Base-by-base conservation (phyloP, 1,284 basidiomycete species). In the Ceratobasidium sp. region DNA sequence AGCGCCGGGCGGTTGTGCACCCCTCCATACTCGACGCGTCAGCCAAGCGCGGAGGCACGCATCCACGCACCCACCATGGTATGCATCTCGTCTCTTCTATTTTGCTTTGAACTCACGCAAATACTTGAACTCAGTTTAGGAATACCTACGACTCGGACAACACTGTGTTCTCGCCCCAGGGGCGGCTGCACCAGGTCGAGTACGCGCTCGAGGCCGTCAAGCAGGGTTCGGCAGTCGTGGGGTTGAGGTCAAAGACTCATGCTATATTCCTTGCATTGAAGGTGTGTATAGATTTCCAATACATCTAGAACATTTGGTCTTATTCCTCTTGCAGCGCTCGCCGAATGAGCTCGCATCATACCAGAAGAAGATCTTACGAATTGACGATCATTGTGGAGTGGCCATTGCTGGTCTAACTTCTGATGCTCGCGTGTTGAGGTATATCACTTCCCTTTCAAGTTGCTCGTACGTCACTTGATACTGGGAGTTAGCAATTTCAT, bases 191-290 rank as follows among this genome's bases (percentile, higher is more conserved):
- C 82, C 96, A 99, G 84, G 98, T 99, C 80, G 98, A 99, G 84
- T 99, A 99, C 88, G 96, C 98, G 3, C 90, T 98, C 74, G 98
- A 99, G 84, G 98, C 98, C 77, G 97, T 99, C 79, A 99, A 99
- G 88, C 98, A 99, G 82, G 98, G 98, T 77, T 98, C 96, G 76
- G 98, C 98, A 27, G 97, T 96, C 39, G 96, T 99, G 63, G 98
- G 98, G 53, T 83, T 99, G 79, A 89, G 96, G 78, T 96, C 94
- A 75, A 95, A 96, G 84, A 98, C 95, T 0, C 98, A 99, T 83
- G 92, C 96, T 27, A 89, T 99, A 74, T 86, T 99, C 31, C 85
- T 99, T 65, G 96, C 97, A 8, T 84, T 99, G 76, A 99, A 98
- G 88, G 95, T 92, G 59, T 66, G 81, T 80, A 59, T 19, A 34